Conservation (phyloP, 2,329 filamentous ascomycete species). For the Chaetomium olivaceum region DNA sequence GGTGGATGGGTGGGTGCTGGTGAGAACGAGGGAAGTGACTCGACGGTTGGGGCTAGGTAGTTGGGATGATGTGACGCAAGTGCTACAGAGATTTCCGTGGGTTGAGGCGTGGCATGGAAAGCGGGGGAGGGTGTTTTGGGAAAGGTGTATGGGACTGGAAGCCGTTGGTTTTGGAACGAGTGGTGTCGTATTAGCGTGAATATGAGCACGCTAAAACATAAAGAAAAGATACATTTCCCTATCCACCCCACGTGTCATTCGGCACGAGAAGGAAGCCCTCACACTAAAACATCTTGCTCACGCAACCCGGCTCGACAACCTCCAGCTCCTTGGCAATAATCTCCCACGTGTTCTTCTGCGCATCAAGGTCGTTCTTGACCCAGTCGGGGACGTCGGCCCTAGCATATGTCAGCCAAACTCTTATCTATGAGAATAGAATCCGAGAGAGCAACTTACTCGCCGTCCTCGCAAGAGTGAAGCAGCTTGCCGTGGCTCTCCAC, state of each 20-base stretch:
- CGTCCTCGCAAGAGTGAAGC: constrained; percentile 38
- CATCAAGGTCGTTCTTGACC: constrained; percentile 28
- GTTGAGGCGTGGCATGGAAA: constrained; percentile 30
- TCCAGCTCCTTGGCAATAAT: constrained; percentile 36
- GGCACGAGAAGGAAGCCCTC: background rate
- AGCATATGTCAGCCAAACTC: background rate
- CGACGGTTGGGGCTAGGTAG: background rate
- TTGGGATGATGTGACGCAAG: background rate
- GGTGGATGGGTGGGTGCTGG: background rate
- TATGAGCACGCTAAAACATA: no score
- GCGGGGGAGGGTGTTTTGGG: constrained; percentile 18
- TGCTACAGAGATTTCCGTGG: constrained; percentile 31
- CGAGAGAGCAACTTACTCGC: constrained; percentile 30
- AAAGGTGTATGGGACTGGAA: background rate
- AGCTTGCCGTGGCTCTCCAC: constrained; percentile 39
- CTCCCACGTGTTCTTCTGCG: constrained; percentile 37
- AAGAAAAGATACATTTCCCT: background rate
- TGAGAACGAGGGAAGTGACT: background rate
- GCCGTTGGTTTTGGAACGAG: background rate
- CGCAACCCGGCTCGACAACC: constrained; percentile 34
- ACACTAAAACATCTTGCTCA: constrained; percentile 24
- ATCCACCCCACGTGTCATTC: background rate
- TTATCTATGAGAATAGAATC: background rate
- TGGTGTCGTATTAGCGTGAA: background rate
- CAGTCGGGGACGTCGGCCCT: constrained; percentile 34